Conservation (phyloP, 192 early-diverging fungal genomes). For the Gigaspora rosea region DNA sequence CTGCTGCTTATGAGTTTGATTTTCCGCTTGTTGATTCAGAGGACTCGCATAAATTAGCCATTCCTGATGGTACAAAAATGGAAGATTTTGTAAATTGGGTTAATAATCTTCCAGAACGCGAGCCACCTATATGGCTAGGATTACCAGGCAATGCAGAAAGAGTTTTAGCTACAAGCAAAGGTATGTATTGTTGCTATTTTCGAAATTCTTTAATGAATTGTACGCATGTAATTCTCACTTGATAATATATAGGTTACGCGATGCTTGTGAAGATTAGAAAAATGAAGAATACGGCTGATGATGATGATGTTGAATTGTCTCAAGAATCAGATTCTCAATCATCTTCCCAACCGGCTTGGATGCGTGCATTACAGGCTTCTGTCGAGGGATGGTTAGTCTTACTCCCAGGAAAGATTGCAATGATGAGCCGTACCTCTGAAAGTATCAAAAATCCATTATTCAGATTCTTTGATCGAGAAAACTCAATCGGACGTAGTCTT, state of each 20-base stretch:
- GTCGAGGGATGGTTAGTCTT: conserved; percentile 59
- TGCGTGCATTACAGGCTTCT: conserved; percentile 61
- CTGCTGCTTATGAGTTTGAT: conserved; percentile 78
- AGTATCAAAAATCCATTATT: conserved; percentile 68
- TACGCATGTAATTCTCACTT: conserved; percentile 15
- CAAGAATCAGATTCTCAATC: conserved; percentile 34
- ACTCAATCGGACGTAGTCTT: conserved; percentile 59
- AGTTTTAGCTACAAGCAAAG: conserved; percentile 81
- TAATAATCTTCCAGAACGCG: conserved; percentile 78
- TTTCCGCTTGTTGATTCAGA: conserved; percentile 70
- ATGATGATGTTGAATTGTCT: conserved; percentile 69
- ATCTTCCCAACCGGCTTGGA: conserved; percentile 68
- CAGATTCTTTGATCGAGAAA: conserved; percentile 85
- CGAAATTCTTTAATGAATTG: conserved; percentile 1
- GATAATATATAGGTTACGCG: conserved; percentile 51
- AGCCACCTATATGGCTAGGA: conserved; percentile 97
- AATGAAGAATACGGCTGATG: conserved; percentile 77
- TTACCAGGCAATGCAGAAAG: conserved; percentile 92
- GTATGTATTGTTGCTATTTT: conserved; percentile 39
- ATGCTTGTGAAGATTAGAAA: conserved; percentile 86
- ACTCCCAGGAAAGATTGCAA: conserved; percentile 49
- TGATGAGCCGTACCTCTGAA: conserved; percentile 32
- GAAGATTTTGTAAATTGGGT: conserved; percentile 93
- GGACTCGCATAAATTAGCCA: conserved; percentile 49
- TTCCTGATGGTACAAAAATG: conserved; percentile 85